Conservation (phyloP, 345 rosid genomes). For the Boechera stricta region DNA sequence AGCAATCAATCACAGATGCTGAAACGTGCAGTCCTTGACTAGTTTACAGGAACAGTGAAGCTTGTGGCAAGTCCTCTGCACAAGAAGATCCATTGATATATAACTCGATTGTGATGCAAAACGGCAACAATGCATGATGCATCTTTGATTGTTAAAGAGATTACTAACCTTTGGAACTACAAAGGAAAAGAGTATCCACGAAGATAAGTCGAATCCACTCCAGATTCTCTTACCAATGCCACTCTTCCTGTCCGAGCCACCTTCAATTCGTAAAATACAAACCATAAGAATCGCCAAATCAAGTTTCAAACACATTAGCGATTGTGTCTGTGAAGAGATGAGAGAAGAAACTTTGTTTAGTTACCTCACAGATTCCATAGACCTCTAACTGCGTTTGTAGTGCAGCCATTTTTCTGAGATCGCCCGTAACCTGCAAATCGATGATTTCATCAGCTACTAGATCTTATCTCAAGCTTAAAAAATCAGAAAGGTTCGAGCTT, state of each 20-base stretch:
- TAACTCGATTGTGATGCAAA: conserved; percentile 15
- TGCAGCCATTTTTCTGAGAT: conserved; percentile 69
- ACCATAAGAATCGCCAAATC: conserved; percentile 10
- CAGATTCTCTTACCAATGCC: conserved; percentile 74
- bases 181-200: conserved; percentile 69
- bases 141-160: conserved; percentile 18
- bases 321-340: not conserved
- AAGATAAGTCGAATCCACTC: conserved; percentile 70
- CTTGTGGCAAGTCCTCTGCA: conserved; percentile 37
- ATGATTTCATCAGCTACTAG: conserved; percentile 29
- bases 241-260: conserved; percentile 81
- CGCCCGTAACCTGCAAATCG: conserved; percentile 63
- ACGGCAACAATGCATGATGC: not conserved
- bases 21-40: conserved; percentile 27
- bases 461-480: conserved; percentile 17
- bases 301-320: not conserved
- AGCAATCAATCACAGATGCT: conserved; percentile 12
- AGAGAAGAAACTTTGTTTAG: not conserved
- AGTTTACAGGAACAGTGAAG: conserved; percentile 36
- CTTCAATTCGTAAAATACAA: conserved; percentile 47
- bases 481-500: not conserved
- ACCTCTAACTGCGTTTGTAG: conserved; percentile 62
- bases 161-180: conserved; percentile 40
- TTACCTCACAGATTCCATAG: conserved; percentile 77
- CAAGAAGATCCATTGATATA: conserved; percentile 21